Conservation (phyloP, 164 flowering plant species). For the Cinnamomum chago region DNA sequence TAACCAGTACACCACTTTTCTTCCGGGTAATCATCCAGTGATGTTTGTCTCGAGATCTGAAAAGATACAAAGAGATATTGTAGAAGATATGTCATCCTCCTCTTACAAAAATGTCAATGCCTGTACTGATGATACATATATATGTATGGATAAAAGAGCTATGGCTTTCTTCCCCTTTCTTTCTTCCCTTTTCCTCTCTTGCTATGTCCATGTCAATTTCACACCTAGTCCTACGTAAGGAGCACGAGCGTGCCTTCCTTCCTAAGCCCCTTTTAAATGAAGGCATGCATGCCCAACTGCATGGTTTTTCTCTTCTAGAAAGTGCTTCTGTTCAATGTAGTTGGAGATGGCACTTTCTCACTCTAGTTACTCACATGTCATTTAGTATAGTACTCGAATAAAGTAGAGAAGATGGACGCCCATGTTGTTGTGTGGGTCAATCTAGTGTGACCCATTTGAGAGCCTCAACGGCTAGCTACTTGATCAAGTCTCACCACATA, state of each 20-base stretch:
- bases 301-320: neutral
- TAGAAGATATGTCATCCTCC: neutral
- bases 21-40: neutral
- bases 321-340: neutral
- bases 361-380: neutral
- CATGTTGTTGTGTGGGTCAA: too few species aligned
- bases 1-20: neutral
- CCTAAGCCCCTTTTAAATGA: neutral
- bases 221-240: neutral
- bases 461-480: too few species aligned
- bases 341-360: neutral
- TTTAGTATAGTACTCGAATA: too few species aligned
- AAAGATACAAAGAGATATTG: neutral
- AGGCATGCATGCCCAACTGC: neutral
- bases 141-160: neutral
- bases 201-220: neutral
- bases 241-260: constrained; percentile 1
- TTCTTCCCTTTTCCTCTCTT: neutral
- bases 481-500: too few species aligned
- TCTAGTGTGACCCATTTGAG: too few species aligned
- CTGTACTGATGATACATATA: neutral
- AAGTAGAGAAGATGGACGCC: too few species aligned
- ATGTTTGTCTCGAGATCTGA: neutral
- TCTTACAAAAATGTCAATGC: neutral
- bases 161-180: neutral